Percentiles rank a stretch among this genome's conserved stretches.
phyloP scores from a whole-genome alignment of 371 early-diverging fungal species.

The Paraphysoderma sedebokerense region DNA sequence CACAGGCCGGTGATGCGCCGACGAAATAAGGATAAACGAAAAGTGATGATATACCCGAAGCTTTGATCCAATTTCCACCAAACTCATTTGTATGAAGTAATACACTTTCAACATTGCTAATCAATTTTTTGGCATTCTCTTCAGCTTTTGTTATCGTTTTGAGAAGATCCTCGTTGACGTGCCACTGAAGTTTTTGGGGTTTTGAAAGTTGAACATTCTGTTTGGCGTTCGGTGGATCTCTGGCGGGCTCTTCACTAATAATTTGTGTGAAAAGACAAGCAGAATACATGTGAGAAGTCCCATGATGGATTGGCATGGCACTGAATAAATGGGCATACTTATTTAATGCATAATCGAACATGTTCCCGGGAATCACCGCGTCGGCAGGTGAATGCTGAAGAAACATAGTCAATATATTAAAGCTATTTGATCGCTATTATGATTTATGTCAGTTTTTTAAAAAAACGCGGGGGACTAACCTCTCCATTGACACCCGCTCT shows the following conservation, averaged over 20 bases:
- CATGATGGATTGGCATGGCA: no score
- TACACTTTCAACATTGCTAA: conserved; percentile 48
- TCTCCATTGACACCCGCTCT: conserved; percentile 88
- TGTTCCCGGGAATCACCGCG: conserved; percentile 68
- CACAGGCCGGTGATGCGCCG: no score
- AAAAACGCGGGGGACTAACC: conserved; percentile 20
- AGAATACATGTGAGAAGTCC: no score
- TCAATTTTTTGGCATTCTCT: conserved; percentile 35
- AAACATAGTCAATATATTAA: background rate
- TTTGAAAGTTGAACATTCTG: conserved; percentile 16
- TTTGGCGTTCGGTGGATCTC: conserved; percentile 20
- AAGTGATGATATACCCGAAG: no score
- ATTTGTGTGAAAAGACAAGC: no score
- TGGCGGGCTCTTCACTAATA: conserved; percentile 41
- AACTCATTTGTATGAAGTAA: conserved; percentile 48
- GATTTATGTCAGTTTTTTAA: background rate
- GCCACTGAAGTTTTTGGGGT: conserved; percentile 45
- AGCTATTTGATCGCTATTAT: background rate
- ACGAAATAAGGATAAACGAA: no score
- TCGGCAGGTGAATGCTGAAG: conserved; percentile 71
- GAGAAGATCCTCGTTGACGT: conserved; percentile 21
- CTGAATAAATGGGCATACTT: no score
- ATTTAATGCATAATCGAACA: conserved; percentile 41
- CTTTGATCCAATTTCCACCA: conserved; percentile 70
- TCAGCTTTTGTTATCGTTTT: conserved; percentile 37